Conservation (phyloP, 805 yeast species). For the Wickerhamomyces subpelliculosus region DNA sequence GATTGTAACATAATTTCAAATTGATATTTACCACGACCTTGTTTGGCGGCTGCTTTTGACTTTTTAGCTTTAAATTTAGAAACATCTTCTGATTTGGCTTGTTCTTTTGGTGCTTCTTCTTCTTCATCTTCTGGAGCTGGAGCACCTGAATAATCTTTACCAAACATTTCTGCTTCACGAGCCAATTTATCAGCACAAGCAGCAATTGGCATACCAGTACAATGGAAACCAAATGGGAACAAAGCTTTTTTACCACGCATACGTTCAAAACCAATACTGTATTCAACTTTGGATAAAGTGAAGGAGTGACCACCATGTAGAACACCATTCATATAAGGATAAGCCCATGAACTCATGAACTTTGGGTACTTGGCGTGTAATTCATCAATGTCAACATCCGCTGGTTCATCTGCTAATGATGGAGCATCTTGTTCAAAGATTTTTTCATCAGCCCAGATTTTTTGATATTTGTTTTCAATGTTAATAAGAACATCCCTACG, state of each 20-base stretch:
- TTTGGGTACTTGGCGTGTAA: slow-evolving; percentile 78
- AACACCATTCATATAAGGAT: slow-evolving; percentile 98
- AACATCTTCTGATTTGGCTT: slow-evolving; percentile 58
- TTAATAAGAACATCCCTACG: slow-evolving; percentile 92
- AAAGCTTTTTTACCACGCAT: slow-evolving; percentile 89
- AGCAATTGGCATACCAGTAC: slow-evolving; percentile 98
- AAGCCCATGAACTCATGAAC: slow-evolving; percentile 90
- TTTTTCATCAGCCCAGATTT: slow-evolving; percentile 81
- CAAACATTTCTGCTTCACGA: slow-evolving; percentile 90
- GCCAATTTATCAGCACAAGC: slow-evolving; percentile 93
- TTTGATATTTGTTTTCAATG: slow-evolving; percentile 83
- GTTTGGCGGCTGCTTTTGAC: slow-evolving; percentile 89
- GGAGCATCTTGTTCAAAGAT: slow-evolving; percentile 89
- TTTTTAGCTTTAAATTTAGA: slow-evolving; percentile 91
- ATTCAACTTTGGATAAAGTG: slow-evolving; percentile 91
- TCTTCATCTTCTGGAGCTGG: slow-evolving; percentile 57
- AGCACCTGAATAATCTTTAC: slow-evolving; percentile 64
- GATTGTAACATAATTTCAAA: slow-evolving; percentile 93
- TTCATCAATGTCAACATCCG: slow-evolving; percentile 53
- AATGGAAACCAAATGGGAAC: slow-evolving; percentile 96
- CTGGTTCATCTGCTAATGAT: slow-evolving; percentile 53
- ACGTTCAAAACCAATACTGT: slow-evolving; percentile 87
- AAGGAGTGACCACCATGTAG: slow-evolving; percentile 97
- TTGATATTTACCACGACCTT: slow-evolving; percentile 91
- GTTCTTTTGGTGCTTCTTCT: slow-evolving; percentile 25